Evolutionary conservation across 1,139 yeast genomes (phyloP).

Genomic region (Yamadazyma epiphylla): DNA sequence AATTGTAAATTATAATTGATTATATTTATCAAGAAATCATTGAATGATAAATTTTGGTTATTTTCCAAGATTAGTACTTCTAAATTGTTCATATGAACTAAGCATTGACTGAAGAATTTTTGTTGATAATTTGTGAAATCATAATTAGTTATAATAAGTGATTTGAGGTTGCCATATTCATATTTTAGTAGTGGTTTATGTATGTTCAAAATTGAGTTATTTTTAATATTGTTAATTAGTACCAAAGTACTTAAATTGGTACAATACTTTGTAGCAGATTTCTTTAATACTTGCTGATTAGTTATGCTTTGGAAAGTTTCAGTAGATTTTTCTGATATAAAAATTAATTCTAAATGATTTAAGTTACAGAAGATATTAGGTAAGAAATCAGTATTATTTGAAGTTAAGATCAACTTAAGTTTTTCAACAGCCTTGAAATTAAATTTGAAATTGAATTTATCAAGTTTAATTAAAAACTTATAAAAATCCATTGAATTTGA

Average conservation of each 20-base stretch:
- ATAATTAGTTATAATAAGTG: conserved; percentile 25
- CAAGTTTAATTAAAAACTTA: conserved; percentile 20
- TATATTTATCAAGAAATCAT: conserved; percentile 27
- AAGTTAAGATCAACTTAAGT: conserved; percentile 26
- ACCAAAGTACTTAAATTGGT: conserved; percentile 1
- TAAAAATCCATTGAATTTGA: conserved; percentile 9
- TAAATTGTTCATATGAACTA: conserved; percentile 10
- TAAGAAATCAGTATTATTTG: conserved; percentile 18
- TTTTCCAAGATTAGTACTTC: conserved; percentile 29
- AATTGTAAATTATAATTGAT: conserved; percentile 28
- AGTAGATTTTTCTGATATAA: conserved; percentile 4
- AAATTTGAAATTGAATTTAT: conserved; percentile 25
- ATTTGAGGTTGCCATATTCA: conserved; percentile 21
- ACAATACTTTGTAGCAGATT: conserved; percentile 2
- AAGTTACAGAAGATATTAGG: conserved; percentile 28
- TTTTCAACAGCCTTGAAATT: conserved; percentile 18
- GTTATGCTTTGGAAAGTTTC: neutral
- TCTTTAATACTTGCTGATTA: conserved; percentile 6
- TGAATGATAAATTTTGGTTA: conserved; percentile 25
- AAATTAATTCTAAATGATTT: conserved; percentile 19
- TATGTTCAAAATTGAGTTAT: neutral
- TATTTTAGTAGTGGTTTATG: conserved; percentile 10
- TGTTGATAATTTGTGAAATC: conserved; percentile 25
- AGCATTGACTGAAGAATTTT: conserved; percentile 4
- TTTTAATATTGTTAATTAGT: conserved; percentile 10